Evolutionary conservation across 805 yeast species (phyloP).

Genomic region (Candida ascalaphidarum): DNA sequence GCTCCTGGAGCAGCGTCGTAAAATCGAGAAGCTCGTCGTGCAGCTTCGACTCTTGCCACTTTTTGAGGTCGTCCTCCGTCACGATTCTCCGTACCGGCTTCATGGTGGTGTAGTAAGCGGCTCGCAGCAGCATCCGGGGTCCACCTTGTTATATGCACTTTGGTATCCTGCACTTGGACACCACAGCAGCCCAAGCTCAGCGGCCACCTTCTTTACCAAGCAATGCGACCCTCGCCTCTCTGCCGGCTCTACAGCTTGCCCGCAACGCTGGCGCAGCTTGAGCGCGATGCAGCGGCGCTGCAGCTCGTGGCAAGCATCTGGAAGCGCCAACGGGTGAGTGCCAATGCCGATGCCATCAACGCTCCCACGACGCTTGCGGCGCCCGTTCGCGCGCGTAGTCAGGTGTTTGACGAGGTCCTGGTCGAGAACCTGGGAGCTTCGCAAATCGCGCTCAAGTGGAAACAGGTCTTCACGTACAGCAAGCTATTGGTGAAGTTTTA

Average conservation of each 20-base stretch:
- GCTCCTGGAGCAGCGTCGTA: constrained; percentile 46
- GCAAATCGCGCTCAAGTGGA: constrained; percentile 12
- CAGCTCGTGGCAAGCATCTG: neutral
- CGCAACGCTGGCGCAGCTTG: neutral
- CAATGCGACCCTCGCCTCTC: neutral
- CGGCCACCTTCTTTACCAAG: neutral
- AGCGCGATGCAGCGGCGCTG: neutral
- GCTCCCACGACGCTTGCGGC: constrained; percentile 23
- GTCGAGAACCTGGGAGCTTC: constrained; percentile 8
- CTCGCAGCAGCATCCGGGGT: constrained; percentile 2
- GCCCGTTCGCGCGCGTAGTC: constrained; percentile 15
- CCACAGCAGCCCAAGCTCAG: neutral
- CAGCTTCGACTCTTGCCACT: constrained; percentile 48
- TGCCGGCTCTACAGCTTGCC: neutral
- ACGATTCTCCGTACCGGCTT: constrained; percentile 34
- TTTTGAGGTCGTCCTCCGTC: constrained; percentile 49
- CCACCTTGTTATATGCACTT: constrained; percentile 2
- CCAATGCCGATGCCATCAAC: constrained; percentile 11
- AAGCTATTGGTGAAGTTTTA: constrained; percentile 43
- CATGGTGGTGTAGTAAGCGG: neutral
- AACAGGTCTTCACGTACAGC: constrained; percentile 37
- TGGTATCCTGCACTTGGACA: no score
- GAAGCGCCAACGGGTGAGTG: no score
- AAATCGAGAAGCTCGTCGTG: constrained; percentile 45
- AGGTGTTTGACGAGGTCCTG: constrained; percentile 17